Percentiles rank a stretch among this genome's conserved stretches.
These are phyloP conservation scores for Cymbopogon flexuosus DNA, from an alignment of 202 grass and related monocot genomes.

Conservation along the genomic window DNA sequence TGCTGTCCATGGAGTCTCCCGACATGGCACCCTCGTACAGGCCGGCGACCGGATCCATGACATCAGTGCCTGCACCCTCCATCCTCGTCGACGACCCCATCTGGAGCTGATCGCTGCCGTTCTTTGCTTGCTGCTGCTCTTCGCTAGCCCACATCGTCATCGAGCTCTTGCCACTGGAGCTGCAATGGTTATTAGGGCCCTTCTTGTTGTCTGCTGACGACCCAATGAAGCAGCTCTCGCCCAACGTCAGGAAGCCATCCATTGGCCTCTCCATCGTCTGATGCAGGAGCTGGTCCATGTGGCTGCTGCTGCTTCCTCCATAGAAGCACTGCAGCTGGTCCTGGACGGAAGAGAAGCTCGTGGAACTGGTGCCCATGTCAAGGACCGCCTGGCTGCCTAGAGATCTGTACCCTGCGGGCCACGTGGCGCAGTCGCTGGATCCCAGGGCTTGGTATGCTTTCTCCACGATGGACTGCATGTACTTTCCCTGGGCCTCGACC, in stretches of 20 bases:
- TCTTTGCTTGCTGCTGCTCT: slow-evolving; percentile 40
- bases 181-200: slow-evolving; percentile 43
- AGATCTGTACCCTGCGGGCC: slow-evolving; percentile 40
- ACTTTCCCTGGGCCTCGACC: slow-evolving; percentile 90
- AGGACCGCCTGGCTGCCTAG: slow-evolving; percentile 48
- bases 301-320: slow-evolving; percentile 34
- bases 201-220: slow-evolving; percentile 49
- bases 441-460: slow-evolving; percentile 76
- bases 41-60: slow-evolving; percentile 47
- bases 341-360: slow-evolving; percentile 64
- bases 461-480: slow-evolving; percentile 95
- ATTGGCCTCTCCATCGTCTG: slow-evolving; percentile 65
- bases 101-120: slow-evolving; percentile 40
- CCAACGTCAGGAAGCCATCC: slow-evolving; percentile 53
- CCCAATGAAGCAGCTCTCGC: slow-evolving; percentile 41
- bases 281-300: slow-evolving; percentile 58
- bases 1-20: slow-evolving; percentile 43
- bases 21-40: slow-evolving; percentile 55
- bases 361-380: slow-evolving; percentile 41
- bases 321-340: slow-evolving; percentile 51
- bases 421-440: slow-evolving; percentile 42
- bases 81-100: slow-evolving; percentile 25
- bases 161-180: slow-evolving; percentile 52
- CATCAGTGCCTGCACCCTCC: slow-evolving; percentile 7
- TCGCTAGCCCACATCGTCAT: slow-evolving; percentile 57